Base-by-base conservation (phyloP, 352 stramenopile species). In the Aphanomyces euteiches region DNA sequence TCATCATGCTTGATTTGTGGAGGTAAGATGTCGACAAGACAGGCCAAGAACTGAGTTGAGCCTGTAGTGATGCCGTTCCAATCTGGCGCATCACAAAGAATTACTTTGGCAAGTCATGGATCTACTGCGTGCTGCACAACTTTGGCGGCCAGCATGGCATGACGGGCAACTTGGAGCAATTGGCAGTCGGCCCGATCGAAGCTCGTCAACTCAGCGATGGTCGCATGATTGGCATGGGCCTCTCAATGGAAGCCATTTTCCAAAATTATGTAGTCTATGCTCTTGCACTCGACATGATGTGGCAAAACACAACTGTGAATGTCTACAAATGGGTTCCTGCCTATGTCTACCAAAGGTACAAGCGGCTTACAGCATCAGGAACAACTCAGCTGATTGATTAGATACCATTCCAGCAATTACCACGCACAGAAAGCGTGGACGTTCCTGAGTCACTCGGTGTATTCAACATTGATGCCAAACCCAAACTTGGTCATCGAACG, bases 221-320 rank as follows among this genome's bases (percentile, higher is more conserved):
- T 4, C 89, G 80, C 7, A 91, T 94, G 84, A 75, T 85, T 15
- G 86, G 86, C 36, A 69, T 94, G 4, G 86, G 86, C 0, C 73
- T 92, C 36, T 90, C 84, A 1, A 94, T 94, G 84, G 86, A 94
- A 73, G 86, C 84, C 28, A 94, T 94, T 69, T 91, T 86, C 69
- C 83, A 94, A 65, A 94, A 94, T 78, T 94, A 94, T 61, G 75
- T 91, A 1, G 83, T 94, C 43, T 94, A 94, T 66, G 86, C 92
- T 56, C 70, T 92, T 36, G 77, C 77, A 13, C 71, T 92, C 10
- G 79, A 92, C 38, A 92, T 90, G 83, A 81, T 82, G 7, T 93
- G 81, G 83, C 67, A 83, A 58, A 50, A 78, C 45, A 53, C 59
- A 3, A 73, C 78, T 0, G 58, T 90, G 5, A 72, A 85, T 53